Percentiles rank a stretch among this genome's conserved stretches.
These are phyloP conservation scores for Daphne laureola DNA, from an alignment of 441 rosid genomes.

Conservation along the genomic window DNA sequence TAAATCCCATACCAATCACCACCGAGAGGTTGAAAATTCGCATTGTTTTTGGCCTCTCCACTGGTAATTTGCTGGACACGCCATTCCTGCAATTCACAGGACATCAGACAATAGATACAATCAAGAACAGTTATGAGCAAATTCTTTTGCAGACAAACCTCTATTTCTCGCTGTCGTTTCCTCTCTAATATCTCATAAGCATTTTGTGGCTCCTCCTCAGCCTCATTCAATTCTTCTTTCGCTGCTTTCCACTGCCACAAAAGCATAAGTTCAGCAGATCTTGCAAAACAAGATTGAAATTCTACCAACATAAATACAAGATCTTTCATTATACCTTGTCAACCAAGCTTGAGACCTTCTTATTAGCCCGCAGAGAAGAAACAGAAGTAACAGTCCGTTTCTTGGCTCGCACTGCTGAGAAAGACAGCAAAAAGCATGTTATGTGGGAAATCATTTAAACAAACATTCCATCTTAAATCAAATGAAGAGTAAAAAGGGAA, in stretches of 20 bases:
- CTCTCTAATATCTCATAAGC: slow-evolving; percentile 56
- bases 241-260: slow-evolving; percentile 91
- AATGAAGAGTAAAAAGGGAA: no score
- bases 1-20: slow-evolving; percentile 71
- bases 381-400: slow-evolving; percentile 64
- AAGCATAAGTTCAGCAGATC: not conserved
- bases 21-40: slow-evolving; percentile 94
- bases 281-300: slow-evolving; percentile 1
- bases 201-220: slow-evolving; percentile 69
- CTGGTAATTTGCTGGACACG: slow-evolving; percentile 77
- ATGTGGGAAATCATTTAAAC: no score
- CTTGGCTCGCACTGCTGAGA: slow-evolving; percentile 56
- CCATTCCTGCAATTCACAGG: slow-evolving; percentile 58
- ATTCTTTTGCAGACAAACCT: slow-evolving; percentile 27
- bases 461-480: no score
- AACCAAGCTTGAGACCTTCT: slow-evolving; percentile 89
- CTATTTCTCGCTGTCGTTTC: slow-evolving; percentile 77
- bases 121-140: slow-evolving; percentile 5
- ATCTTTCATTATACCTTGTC: slow-evolving; percentile 55
- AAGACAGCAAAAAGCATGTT: slow-evolving; percentile 3
- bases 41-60: slow-evolving; percentile 89
- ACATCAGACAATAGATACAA: slow-evolving; percentile 6
- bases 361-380: slow-evolving; percentile 78
- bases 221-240: slow-evolving; percentile 77
- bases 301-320: slow-evolving; percentile 1